Evolutionary conservation across 495 filamentous ascomycete genomes (phyloP).

Genomic region (Penicillium odoratum): DNA sequence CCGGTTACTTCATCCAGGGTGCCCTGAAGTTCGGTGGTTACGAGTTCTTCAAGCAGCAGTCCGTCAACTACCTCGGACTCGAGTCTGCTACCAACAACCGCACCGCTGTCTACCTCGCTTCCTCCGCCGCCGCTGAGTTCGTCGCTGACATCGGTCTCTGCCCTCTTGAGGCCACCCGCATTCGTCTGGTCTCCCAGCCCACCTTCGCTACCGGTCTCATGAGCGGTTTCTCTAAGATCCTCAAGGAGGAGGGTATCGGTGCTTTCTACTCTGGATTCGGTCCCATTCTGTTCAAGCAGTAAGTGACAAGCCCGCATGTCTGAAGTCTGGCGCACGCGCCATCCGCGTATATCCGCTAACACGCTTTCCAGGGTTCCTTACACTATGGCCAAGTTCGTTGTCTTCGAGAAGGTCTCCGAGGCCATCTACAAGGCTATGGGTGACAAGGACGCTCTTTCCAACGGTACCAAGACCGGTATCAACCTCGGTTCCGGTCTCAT

Average conservation of each 20-base stretch:
- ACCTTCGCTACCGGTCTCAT: conserved; percentile 81
- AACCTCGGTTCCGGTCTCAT: conserved; percentile 96
- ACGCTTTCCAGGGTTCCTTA: conserved; percentile 76
- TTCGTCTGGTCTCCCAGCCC: conserved; percentile 90
- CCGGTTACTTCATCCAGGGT: conserved; percentile 93
- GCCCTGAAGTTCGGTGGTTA: conserved; percentile 96
- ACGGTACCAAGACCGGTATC: conserved; percentile 76
- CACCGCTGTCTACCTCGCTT: conserved; percentile 85
- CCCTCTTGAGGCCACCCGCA: conserved; percentile 91
- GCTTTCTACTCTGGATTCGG: conserved; percentile 96
- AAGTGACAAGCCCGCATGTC: conserved; percentile 34
- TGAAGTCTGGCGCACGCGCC: not conserved
- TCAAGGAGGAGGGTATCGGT: conserved; percentile 78
- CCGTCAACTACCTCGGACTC: conserved; percentile 76
- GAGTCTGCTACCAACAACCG: conserved; percentile 84
- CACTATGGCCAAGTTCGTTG: conserved; percentile 99
- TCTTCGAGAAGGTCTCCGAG: conserved; percentile 96
- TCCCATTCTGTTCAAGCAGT: conserved; percentile 95
- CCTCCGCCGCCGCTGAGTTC: conserved; percentile 82
- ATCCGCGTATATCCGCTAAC: conserved; percentile 10
- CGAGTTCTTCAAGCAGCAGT: conserved; percentile 94
- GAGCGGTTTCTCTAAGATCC: conserved; percentile 81
- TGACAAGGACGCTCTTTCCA: conserved; percentile 76
- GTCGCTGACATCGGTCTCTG: conserved; percentile 93
- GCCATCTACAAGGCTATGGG: conserved; percentile 59